These are phyloP conservation scores for Gynochthodes officinalis DNA, from an alignment of 257 asterid species.

Conservation along the genomic window DNA sequence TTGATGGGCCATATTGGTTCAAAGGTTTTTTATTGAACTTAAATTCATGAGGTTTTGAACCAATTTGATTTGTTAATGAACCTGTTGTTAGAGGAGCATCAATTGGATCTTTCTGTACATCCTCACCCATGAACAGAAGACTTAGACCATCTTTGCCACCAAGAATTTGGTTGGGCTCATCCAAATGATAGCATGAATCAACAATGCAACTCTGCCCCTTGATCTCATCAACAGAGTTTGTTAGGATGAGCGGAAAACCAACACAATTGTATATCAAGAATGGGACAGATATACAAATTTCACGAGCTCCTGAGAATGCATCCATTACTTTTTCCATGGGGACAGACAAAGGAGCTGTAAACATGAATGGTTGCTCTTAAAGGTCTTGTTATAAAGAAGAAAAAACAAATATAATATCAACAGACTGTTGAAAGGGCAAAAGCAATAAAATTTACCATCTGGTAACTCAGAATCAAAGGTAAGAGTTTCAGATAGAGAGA, in stretches of 20 bases:
- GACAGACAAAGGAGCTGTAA: constrained; percentile 70
- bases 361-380: constrained; percentile 14
- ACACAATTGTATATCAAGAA: constrained; percentile 85
- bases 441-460: constrained; percentile 41
- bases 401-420: constrained; percentile 9
- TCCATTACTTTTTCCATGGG: constrained; percentile 89
- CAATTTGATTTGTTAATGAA: constrained; percentile 21
- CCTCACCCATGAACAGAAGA: constrained; percentile 53
- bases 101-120: constrained; percentile 40
- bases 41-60: constrained; percentile 13
- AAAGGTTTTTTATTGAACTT: constrained; percentile 17
- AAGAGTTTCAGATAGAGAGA: constrained; percentile 70
- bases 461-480: constrained; percentile 61
- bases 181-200: constrained; percentile 78
- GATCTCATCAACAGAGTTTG: constrained; percentile 52
- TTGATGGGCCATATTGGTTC: constrained; percentile 24
- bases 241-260: constrained; percentile 77
- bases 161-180: constrained; percentile 44
- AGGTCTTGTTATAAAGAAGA: constrained; percentile 18
- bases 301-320: constrained; percentile 96
- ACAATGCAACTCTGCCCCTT: constrained; percentile 60
- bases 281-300: constrained; percentile 72
- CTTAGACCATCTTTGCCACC: constrained; percentile 72
- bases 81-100: constrained; percentile 21
- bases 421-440: constrained; percentile 13